phyloP scores from a whole-genome alignment of 2,329 filamentous ascomycete species.

The Colletotrichum sublineola region DNA sequence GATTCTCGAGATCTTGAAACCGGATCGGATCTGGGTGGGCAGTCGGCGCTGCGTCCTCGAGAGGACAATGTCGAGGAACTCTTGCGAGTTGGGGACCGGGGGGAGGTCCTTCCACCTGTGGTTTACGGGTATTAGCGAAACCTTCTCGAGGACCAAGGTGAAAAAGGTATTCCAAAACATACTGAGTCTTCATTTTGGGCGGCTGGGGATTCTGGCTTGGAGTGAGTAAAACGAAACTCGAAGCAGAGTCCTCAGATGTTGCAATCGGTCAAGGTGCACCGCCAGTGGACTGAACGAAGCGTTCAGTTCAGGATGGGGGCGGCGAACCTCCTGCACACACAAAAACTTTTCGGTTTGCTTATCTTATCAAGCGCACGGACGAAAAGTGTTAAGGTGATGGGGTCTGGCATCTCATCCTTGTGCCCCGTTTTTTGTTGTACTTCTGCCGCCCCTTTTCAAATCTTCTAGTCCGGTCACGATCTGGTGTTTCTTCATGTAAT shows the following conservation, averaged over 20 bases:
- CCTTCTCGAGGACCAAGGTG: not conserved
- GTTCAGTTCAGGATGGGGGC: conserved; percentile 24
- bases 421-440: not conserved
- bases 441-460: not conserved
- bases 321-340: conserved; percentile 27
- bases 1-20: conserved; percentile 93
- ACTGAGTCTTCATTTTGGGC: conserved; percentile 44
- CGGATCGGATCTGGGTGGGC: conserved; percentile 94
- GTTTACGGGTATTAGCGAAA: conserved; percentile 20
- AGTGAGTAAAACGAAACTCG: conserved; percentile 6
- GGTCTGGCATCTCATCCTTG: conserved; percentile 3
- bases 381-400: not conserved
- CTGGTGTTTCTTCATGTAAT: not conserved
- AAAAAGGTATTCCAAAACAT: not conserved
- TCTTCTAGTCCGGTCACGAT: not conserved
- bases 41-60: conserved; percentile 92
- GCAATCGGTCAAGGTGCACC: conserved; percentile 35
- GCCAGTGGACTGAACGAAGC: conserved; percentile 32
- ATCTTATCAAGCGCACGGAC: conserved; percentile 45
- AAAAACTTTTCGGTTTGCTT: conserved; percentile 45
- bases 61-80: conserved; percentile 97
- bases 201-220: conserved; percentile 33
- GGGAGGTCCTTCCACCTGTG: conserved; percentile 80
- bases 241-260: conserved; percentile 41
- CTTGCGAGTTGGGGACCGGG: conserved; percentile 90